phyloP scores from a whole-genome alignment of 2,329 filamentous ascomycete genomes.

The Lasiodiplodia citricola region DNA sequence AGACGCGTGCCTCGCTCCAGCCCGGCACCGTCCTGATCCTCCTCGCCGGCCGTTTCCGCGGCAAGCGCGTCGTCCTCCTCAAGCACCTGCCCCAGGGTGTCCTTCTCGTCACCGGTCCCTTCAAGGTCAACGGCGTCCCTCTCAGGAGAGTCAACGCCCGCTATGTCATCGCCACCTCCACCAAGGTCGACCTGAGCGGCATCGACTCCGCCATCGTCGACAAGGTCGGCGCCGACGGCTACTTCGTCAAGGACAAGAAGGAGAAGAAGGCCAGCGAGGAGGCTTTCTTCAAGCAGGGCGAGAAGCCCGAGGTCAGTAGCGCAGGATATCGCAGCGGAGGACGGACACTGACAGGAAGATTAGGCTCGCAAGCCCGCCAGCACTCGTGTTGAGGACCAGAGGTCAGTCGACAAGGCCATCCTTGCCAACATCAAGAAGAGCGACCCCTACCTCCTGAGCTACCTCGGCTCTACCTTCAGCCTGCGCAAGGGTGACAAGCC shows the following conservation, averaged over 20 bases:
- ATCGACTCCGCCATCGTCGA: slow-evolving; percentile 74
- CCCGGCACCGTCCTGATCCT: slow-evolving; percentile 98
- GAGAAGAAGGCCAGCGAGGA: slow-evolving; percentile 97
- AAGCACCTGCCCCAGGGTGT: slow-evolving; percentile 97
- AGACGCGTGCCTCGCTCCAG: slow-evolving; percentile 85
- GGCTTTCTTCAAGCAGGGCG: slow-evolving; percentile 98
- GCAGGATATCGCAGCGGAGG: slow-evolving; percentile 2
- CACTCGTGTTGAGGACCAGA: slow-evolving; percentile 95
- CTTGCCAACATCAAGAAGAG: slow-evolving; percentile 94
- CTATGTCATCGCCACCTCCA: slow-evolving; percentile 91
- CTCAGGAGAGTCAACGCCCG: slow-evolving; percentile 91
- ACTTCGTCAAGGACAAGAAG: slow-evolving; percentile 96
- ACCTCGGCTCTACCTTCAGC: slow-evolving; percentile 96
- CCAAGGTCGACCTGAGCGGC: slow-evolving; percentile 82
- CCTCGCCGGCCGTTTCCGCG: slow-evolving; percentile 98
- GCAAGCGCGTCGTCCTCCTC: slow-evolving; percentile 99
- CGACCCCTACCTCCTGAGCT: slow-evolving; percentile 87
- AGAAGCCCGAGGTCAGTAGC: slow-evolving; percentile 87
- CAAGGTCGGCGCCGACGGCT: slow-evolving; percentile 82
- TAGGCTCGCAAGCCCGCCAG: slow-evolving; percentile 97
- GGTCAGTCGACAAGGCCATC: slow-evolving; percentile 96
- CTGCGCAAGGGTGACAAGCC: slow-evolving; percentile 99
- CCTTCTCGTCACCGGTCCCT: slow-evolving; percentile 97
- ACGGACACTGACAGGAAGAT: slow-evolving; percentile 31
- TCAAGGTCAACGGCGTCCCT: slow-evolving; percentile 99